Conservation (phyloP, 768 basidiomycete genomes). For the Leccinum longicurvipes region DNA sequence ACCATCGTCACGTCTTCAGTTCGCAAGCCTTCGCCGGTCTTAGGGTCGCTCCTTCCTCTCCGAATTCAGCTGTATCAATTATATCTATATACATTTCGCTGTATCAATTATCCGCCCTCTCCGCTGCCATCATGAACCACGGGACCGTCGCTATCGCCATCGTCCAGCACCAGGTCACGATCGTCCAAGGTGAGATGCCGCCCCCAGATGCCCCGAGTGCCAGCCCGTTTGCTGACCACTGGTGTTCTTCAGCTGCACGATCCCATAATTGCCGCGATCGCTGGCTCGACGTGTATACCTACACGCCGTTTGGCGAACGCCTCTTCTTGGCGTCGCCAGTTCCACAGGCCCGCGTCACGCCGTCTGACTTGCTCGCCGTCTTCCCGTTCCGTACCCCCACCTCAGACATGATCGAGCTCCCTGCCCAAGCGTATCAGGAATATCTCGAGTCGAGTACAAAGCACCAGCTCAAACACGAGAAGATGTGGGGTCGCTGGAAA, state of each 20-base stretch:
- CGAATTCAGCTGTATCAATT: slow-evolving; percentile 19
- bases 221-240: slow-evolving; percentile 2
- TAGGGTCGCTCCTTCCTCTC: slow-evolving; percentile 5
- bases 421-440: slow-evolving; percentile 54
- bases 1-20: not conserved
- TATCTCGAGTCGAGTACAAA: slow-evolving; percentile 52
- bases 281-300: slow-evolving; percentile 66
- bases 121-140: slow-evolving; percentile 40
- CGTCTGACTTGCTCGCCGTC: slow-evolving; percentile 56
- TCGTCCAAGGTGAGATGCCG: slow-evolving; percentile 55
- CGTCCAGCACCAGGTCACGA: slow-evolving; percentile 63
- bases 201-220: not conserved
- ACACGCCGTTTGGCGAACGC: slow-evolving; percentile 59
- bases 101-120: slow-evolving; percentile 13
- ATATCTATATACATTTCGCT: slow-evolving; percentile 2
- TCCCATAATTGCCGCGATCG: slow-evolving; percentile 53
- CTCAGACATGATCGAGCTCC: slow-evolving; percentile 63
- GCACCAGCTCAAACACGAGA: slow-evolving; percentile 55
- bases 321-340: slow-evolving; percentile 60
- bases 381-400: slow-evolving; percentile 38
- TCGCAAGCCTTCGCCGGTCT: not conserved
- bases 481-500: slow-evolving; percentile 52
- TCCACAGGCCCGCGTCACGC: slow-evolving; percentile 59
- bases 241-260: slow-evolving; percentile 44
- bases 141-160: slow-evolving; percentile 67